Evolutionary conservation across 805 yeast species (phyloP), one percentile per base, ranked within the genome.

Genomic region (Candida verbasci): DNA sequence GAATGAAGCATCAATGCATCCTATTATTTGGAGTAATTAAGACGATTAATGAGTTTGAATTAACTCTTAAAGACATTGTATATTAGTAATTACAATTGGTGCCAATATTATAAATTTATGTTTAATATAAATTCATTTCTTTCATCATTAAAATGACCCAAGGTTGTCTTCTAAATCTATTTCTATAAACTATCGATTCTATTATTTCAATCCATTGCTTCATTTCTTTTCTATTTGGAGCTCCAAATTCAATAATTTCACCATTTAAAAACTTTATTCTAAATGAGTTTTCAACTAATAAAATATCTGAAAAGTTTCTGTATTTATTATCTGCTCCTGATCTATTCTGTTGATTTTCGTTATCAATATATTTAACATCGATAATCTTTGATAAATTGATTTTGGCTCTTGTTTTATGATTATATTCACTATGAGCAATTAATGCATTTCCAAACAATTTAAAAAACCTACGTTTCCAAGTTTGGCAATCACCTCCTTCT

Each of bases 401-500:
- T 46, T 77, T 76, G 17, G 93, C 86, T 41, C 87, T 69, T 1
- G 91, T 76, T 50, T 80, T 82, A 56, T 65, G 76, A 2, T 82
- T 67, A 20, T 65, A 65, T 45, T 82, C 93, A 46, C 85, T 81
- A 52, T 82, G 86, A 0, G 96, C 96, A 37, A 80, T 68, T 46
- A 89, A 63, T 24, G 79, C 76, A 7, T 79, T 72, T 0, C 91
- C 95, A 31, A 73, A 65, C n/a, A 89, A 65, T 45, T 74, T 80
- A 63, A 82, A 87, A 60, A 60, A 86, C 39, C 97, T 70, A 45
- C 83, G 75, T 47, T 84, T 76, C 79, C 89, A 77, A 20, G 70
- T 64, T 11, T 70, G 74, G 47, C 93, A 75, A 61, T 89, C 97
- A 8, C 97, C 97, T 14, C 97, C 97, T 51, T 82, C 86, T 60